These are phyloP conservation scores for Arachis stenosperma DNA, from an alignment of 306 rosid species.

Conservation along the genomic window DNA sequence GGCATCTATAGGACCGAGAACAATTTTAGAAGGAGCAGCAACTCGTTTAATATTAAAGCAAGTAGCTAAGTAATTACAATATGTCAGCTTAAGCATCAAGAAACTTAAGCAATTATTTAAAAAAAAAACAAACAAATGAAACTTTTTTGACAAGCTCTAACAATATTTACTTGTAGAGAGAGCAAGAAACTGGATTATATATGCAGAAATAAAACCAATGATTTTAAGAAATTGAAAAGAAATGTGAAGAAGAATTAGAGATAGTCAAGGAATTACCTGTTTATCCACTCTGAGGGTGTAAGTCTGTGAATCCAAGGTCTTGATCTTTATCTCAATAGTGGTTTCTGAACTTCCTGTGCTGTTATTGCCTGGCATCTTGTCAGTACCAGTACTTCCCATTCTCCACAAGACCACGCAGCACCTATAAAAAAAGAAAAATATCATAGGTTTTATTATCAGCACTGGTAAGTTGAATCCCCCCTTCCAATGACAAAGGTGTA, in stretches of 20 bases:
- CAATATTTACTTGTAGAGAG: conserved; percentile 18
- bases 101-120: conserved; percentile 25
- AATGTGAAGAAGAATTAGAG: conserved; percentile 7
- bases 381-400: conserved; percentile 70
- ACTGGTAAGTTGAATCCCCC: not conserved
- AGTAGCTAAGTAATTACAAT: conserved; percentile 20
- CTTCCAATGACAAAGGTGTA: conserved; percentile 25
- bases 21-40: conserved; percentile 11
- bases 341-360: conserved; percentile 69
- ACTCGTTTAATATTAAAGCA: conserved; percentile 10
- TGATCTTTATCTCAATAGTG: conserved; percentile 85
- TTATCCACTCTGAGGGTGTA: conserved; percentile 95
- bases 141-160: conserved; percentile 10
- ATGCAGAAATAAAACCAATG: conserved; percentile 7
- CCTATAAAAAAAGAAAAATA: conserved; percentile 39
- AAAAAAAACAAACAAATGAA: conserved; percentile 21
- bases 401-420: conserved; percentile 45
- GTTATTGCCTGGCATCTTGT: conserved; percentile 43
- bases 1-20: conserved; percentile 76
- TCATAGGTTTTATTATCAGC: not conserved
- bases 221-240: conserved; percentile 17
- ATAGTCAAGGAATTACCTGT: conserved; percentile 57
- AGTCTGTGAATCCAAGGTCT: conserved; percentile 91
- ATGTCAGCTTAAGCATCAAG: conserved; percentile 31
- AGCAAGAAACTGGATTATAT: conserved; percentile 33